Conservation (phyloP, 129 eudicot genomes). For the Apium graveolens region DNA sequence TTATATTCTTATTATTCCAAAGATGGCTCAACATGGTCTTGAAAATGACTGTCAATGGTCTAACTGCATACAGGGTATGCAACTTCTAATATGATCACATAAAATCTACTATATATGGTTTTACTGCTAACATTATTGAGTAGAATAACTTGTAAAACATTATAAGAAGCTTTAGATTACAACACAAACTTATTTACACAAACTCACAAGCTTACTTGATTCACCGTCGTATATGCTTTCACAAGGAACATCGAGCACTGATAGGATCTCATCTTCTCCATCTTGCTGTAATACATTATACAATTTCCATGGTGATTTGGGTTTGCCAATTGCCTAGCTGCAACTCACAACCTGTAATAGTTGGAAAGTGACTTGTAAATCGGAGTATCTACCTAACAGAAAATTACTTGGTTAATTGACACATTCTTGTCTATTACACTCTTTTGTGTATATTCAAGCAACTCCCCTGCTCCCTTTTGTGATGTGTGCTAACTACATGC, state of each 20-base stretch:
- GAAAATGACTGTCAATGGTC: neutral
- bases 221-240: too few relatives aligned
- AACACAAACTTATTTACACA: constrained; percentile 7
- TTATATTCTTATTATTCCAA: neutral
- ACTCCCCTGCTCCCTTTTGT: neutral
- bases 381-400: too few relatives aligned
- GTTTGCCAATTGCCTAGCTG: neutral
- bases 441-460: neutral
- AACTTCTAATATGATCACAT: neutral
- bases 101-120: neutral
- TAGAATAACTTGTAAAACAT: neutral
- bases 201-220: constrained; percentile 29
- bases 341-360: neutral
- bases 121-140: too few relatives aligned
- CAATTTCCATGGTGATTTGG: too few relatives aligned
- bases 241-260: too few relatives aligned
- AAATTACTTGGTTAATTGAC: too few relatives aligned
- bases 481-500: neutral
- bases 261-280: constrained; percentile 14
- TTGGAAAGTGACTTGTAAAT: neutral
- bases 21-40: neutral
- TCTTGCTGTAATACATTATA: neutral
- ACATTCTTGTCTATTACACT: neutral
- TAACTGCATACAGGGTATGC: neutral
- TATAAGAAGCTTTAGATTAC: neutral